phyloP scores from a whole-genome alignment of 208 protist species.

The Leishmania braziliensis region DNA sequence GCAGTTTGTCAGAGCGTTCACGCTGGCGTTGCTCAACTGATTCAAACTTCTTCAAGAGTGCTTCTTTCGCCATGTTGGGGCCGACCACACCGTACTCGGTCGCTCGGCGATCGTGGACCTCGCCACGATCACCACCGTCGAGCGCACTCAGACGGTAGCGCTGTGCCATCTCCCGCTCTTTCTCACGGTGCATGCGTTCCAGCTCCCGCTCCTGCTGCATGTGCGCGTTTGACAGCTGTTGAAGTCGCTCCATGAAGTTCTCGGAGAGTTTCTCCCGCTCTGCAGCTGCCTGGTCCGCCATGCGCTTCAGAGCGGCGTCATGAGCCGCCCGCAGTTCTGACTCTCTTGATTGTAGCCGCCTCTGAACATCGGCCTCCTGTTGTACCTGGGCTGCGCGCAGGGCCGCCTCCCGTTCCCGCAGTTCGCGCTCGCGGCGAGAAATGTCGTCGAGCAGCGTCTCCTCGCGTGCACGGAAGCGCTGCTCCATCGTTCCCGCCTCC shows the following conservation, averaged over 20 bases:
- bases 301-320: slow-evolving; percentile 47
- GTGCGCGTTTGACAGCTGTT: slow-evolving; percentile 66
- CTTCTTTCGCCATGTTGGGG: slow-evolving; percentile 19
- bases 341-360: slow-evolving; percentile 41
- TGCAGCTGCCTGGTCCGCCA: slow-evolving; percentile 37
- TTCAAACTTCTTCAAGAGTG: slow-evolving; percentile 32
- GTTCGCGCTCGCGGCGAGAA: slow-evolving; percentile 48
- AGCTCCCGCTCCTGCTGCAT: slow-evolving; percentile 56
- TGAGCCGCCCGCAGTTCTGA: slow-evolving; percentile 53
- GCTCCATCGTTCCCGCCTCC: slow-evolving; percentile 27
- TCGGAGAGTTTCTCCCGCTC: slow-evolving; percentile 50
- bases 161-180: slow-evolving; percentile 54
- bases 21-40: slow-evolving; percentile 47
- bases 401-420: slow-evolving; percentile 51
- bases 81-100: slow-evolving; percentile 1
- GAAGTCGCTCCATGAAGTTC: slow-evolving; percentile 55
- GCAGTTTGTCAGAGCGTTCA: slow-evolving; percentile 55
- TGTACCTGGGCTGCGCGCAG: slow-evolving; percentile 37
- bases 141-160: slow-evolving; percentile 25
- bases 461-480: slow-evolving; percentile 50
- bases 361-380: slow-evolving; percentile 45
- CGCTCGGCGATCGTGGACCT: slow-evolving; percentile 15
- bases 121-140: slow-evolving; percentile 21
- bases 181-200: slow-evolving; percentile 72
- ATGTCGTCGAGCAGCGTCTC: slow-evolving; percentile 51